These are phyloP conservation scores for Asterochloris sp. DNA, from an alignment of 139 green algal species.

Conservation along the genomic window DNA sequence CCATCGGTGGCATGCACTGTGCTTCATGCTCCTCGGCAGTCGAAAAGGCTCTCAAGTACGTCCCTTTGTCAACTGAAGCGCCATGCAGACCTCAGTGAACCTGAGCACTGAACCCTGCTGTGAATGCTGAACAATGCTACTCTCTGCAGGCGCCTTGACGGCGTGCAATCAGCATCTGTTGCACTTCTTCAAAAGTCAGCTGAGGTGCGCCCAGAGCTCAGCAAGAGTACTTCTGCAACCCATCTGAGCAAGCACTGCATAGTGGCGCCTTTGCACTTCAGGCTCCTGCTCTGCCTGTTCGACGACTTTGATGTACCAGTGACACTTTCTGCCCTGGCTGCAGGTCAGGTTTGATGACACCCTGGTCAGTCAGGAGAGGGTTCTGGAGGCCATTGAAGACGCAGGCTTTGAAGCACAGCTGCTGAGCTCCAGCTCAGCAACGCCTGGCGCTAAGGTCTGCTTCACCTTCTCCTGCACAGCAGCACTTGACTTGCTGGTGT, in stretches of 20 bases:
- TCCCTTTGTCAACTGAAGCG: conserved; percentile 12
- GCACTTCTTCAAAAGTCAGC: conserved; percentile 67
- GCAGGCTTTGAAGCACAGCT: conserved; percentile 72
- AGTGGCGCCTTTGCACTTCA: background rate
- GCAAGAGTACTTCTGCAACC: background rate
- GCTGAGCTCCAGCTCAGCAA: conserved; percentile 15
- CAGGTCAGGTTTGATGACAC: conserved; percentile 37
- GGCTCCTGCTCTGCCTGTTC: background rate
- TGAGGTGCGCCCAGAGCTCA: conserved; percentile 39
- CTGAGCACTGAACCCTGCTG: background rate
- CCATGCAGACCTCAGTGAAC: background rate
- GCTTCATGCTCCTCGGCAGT: conserved; percentile 77
- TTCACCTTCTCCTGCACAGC: background rate
- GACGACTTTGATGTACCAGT: conserved; percentile 21
- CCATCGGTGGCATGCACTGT: conserved; percentile 84
- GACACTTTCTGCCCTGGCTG: background rate
- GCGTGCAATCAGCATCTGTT: conserved; percentile 61
- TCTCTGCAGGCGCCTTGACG: conserved; percentile 48
- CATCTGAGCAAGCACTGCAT: background rate
- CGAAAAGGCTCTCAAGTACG: conserved; percentile 64
- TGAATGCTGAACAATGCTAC: background rate
- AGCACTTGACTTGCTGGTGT: too few relatives aligned
- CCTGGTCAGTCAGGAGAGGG: conserved; percentile 15
- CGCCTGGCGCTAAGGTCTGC: background rate
- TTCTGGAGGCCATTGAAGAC: conserved; percentile 66